Conservation (phyloP, 148 eudicot genomes). For the Silene uniflora region DNA sequence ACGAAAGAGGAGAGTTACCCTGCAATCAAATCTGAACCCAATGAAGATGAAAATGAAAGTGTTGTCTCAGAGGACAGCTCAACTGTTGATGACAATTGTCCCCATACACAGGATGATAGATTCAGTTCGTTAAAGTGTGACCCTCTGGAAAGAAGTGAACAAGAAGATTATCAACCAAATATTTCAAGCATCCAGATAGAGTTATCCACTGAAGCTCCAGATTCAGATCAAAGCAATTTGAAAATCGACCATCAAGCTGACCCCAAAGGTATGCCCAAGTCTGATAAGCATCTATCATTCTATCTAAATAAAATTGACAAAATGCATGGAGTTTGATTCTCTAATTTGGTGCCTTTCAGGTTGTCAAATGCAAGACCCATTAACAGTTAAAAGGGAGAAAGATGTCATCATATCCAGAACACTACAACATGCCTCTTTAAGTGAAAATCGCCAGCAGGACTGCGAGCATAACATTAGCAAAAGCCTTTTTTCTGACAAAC, state of each 20-base stretch:
- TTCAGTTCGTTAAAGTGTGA: slow-evolving; percentile 5
- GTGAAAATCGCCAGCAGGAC: slow-evolving; percentile 21
- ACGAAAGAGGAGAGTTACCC: slow-evolving; percentile 20
- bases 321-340: background rate
- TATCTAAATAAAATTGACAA: background rate
- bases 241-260: slow-evolving; percentile 19
- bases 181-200: slow-evolving; percentile 15
- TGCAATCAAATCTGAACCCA: slow-evolving; percentile 4
- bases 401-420: slow-evolving; percentile 1
- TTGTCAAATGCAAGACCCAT: slow-evolving; percentile 20
- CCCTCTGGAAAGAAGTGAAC: background rate
- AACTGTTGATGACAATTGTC: slow-evolving; percentile 7
- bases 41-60: background rate
- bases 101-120: slow-evolving; percentile 12
- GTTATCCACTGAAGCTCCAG: background rate
- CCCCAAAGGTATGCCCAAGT: slow-evolving; percentile 26
- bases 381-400: slow-evolving; percentile 16
- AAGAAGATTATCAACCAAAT: slow-evolving; percentile 17
- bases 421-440: slow-evolving; percentile 7
- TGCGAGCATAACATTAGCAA: slow-evolving; percentile 9
- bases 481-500: slow-evolving; percentile 32
- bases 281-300: slow-evolving; percentile 2
- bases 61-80: slow-evolving; percentile 1
- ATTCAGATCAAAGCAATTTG: slow-evolving; percentile 14
- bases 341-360: slow-evolving; percentile 22